Evolutionary conservation across 169 alveolate genomes (phyloP).

Genomic region (Cyclospora cayetanensis): DNA sequence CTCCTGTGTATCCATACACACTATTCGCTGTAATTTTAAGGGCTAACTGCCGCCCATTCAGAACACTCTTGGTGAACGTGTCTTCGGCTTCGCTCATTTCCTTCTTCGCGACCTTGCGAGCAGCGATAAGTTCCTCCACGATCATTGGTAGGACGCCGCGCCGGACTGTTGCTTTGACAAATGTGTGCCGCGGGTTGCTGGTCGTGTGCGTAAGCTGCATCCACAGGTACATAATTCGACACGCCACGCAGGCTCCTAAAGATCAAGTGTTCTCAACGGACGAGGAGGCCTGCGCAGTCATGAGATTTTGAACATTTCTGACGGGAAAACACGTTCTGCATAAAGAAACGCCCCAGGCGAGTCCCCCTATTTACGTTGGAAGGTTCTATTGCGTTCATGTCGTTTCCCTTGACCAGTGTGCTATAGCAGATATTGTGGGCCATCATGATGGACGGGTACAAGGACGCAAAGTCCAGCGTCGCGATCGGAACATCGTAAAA

Average conservation of each 20-base stretch:
- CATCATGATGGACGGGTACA: conserved; percentile 99
- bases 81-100: conserved; percentile 95
- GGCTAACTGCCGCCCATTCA: conserved; percentile 99
- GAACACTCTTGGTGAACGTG: conserved; percentile 94
- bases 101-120: conserved; percentile 79
- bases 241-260: too few relatives aligned
- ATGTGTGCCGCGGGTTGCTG: conserved; percentile 46
- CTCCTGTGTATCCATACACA: conserved; percentile 99
- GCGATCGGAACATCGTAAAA: conserved; percentile 98
- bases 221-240: too few relatives aligned
- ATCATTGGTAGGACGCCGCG: conserved; percentile 97
- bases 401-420: conserved; percentile 90
- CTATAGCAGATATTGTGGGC: conserved; percentile 99
- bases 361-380: conserved; percentile 71
- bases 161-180: conserved; percentile 56
- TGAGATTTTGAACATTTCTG: too few relatives aligned
- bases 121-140: conserved; percentile 94
- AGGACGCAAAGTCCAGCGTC: conserved; percentile 98
- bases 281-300: too few relatives aligned
- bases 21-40: conserved; percentile 98
- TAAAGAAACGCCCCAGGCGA: too few relatives aligned
- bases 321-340: too few relatives aligned
- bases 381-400: conserved; percentile 76
- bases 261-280: too few relatives aligned
- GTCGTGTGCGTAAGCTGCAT: conserved; percentile 61